These are phyloP conservation scores for Aplosporella prunicola DNA, from an alignment of 2,329 filamentous ascomycete species.

Conservation along the genomic window DNA sequence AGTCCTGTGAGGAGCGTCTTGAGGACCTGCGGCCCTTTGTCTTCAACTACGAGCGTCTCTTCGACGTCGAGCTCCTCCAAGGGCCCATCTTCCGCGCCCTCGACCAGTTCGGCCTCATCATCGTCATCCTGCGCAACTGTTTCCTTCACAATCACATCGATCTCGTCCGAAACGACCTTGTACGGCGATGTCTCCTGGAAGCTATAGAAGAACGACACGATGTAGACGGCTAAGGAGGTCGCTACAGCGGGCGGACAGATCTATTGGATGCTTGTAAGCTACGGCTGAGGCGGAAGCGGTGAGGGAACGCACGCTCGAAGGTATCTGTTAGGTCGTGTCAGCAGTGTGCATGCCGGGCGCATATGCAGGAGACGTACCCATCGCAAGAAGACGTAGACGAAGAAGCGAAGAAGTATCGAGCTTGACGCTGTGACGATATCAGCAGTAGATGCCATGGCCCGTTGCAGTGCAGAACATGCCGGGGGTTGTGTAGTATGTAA, in stretches of 20 bases:
- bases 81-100: conserved; percentile 30
- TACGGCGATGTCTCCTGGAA: conserved; percentile 49
- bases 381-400: conserved; percentile 51
- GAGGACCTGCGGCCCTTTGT: conserved; percentile 48
- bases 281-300: conserved; percentile 13
- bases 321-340: conserved; percentile 10
- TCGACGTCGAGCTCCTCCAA: conserved; percentile 47
- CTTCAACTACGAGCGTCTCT: conserved; percentile 52
- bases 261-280: conserved; percentile 15
- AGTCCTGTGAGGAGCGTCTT: conserved; percentile 65
- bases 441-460: conserved; percentile 25
- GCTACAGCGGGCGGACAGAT: conserved; percentile 42
- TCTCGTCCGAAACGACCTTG: conserved; percentile 48
- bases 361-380: conserved; percentile 40
- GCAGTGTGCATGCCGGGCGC: conserved; percentile 1
- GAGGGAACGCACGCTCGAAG: conserved; percentile 10
- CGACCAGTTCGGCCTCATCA: conserved; percentile 25
- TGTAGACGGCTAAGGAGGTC: conserved; percentile 56
- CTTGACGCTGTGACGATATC: conserved; percentile 28
- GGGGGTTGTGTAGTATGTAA: no score
- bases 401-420: conserved; percentile 43
- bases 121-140: conserved; percentile 26
- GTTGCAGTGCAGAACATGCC: conserved; percentile 5
- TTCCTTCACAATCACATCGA: conserved; percentile 41
- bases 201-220: conserved; percentile 53